Base-by-base conservation (phyloP, 2,329 filamentous ascomycete genomes). In the Aschersonia sp. region DNA sequence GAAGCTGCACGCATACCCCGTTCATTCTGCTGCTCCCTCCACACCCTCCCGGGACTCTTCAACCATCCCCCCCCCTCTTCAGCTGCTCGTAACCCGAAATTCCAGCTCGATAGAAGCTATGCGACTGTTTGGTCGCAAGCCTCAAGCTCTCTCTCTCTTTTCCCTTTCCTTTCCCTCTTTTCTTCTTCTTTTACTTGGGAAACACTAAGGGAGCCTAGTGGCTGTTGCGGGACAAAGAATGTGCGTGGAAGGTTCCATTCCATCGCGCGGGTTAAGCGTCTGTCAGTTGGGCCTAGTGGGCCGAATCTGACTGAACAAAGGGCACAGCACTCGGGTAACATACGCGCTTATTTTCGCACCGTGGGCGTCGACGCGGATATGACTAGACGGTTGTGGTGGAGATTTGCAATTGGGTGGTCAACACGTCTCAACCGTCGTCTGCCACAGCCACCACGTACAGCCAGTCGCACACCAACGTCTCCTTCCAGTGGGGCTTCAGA, bases 381-480 rank as follows among this genome's bases (percentile, higher is more conserved):
- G 43, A 45, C 47, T 43, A 38, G 40, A 51, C 35, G 20, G 20
- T 20, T 35, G 20, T 32, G 43, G 54, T 54, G 54, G 55, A 55
- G 49, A 54, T 54, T 54, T 50, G 47, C 49, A 47, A 52, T 42
- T 45, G 40, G 32, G 43, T 45, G 47, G 48, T 38, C 7, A 9
- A 7, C 7, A 38, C 35, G 35, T 38, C 20, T 20, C 20, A 20
- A 20, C 20, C 20, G 20, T 20, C 20, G 20, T 20, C 47, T 46
- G 51, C 45, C 45, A 42, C 45, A 43, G 45, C 35, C 35, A 38
- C 7, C 12, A 43, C 38, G 30, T 42, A 44, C 31, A 50, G 48
- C 54, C 53, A 55, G 44, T 53, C 47, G 48, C 51, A 51, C 46
- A 35, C 41, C 45, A 45, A 40, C 40, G 46, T 42, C 46, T 47